Evolutionary conservation across 2,329 filamentous ascomycete genomes (phyloP), one percentile per base, ranked within the genome.

Genomic region (Aspergillus sergii): DNA sequence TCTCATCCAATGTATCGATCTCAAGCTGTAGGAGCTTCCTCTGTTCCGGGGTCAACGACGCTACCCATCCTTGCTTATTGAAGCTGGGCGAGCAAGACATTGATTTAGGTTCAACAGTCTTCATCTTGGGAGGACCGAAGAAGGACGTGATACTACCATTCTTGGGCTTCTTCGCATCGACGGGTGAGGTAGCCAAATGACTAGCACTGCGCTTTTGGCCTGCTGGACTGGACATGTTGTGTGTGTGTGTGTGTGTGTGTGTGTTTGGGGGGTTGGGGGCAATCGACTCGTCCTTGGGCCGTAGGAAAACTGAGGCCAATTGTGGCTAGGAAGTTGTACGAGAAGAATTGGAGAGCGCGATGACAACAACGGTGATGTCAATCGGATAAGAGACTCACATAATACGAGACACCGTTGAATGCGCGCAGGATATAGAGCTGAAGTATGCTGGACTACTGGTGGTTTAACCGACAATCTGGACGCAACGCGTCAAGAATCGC

Each of bases 51-150:
- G 87, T 93, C 66, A 99, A 84, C 62, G 87, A 86, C 23, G 87
- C 86, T n/a, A 94, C 84, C 95, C 95, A 99, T 79, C 91, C 92
- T 53, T 88, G 87, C 82, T 97, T 97, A 83, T 97, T 86, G 76
- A 97, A 98, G 68, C 87, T 91, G 62, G 76, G 66, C 3, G 72
- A 59, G 2, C 65, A 32, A 32, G 66, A 64, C 10, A 64, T 46
- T 48, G 66, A 71, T 67, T 63, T 79, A 73, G 59, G 74, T 67
- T 62, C 75, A 55, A 28, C 39, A 19, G 59, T 21, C 64, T 75
- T 78, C 19, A 80, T 71, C 75, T 90, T 91, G 7, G 93, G 89
- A 21, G 86, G 83, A 16, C 88, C 86, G 73, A 99, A 98, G 84
- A 98, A 98, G 19, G 93, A 91, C 32, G 90, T 94, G 74, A 99